phyloP scores from a whole-genome alignment of 352 stramenopile species.

The Pythium phragmitis region DNA sequence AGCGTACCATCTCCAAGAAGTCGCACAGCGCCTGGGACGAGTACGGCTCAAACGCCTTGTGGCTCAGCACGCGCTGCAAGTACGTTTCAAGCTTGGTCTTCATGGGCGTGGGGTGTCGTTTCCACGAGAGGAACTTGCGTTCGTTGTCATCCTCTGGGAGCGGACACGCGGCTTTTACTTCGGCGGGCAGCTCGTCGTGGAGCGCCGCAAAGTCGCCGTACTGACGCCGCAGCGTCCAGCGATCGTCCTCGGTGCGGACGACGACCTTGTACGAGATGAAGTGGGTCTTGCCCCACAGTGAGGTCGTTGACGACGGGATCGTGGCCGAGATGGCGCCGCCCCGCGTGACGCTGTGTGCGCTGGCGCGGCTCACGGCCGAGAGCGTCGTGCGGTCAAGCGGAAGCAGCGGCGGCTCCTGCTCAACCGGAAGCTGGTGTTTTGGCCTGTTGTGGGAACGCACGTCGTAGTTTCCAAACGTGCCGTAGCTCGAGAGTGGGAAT shows the following conservation, averaged over 20 bases:
- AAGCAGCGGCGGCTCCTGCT: not conserved
- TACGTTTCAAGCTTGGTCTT: slow-evolving; percentile 71
- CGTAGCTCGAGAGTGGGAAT: slow-evolving; percentile 47
- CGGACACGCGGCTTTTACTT: slow-evolving; percentile 42
- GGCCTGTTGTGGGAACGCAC: slow-evolving; percentile 10
- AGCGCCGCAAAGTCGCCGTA: slow-evolving; percentile 67
- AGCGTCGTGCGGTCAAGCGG: slow-evolving; percentile 8
- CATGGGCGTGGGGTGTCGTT: slow-evolving; percentile 49
- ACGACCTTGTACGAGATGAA: slow-evolving; percentile 81
- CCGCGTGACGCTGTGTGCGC: slow-evolving; percentile 27
- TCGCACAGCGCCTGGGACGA: slow-evolving; percentile 63
- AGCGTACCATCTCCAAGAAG: slow-evolving; percentile 65
- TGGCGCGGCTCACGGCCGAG: slow-evolving; percentile 10
- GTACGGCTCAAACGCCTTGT: slow-evolving; percentile 50
- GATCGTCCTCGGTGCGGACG: slow-evolving; percentile 66
- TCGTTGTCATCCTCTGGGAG: slow-evolving; percentile 48
- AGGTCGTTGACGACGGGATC: slow-evolving; percentile 68
- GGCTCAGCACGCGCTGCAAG: slow-evolving; percentile 48
- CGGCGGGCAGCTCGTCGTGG: slow-evolving; percentile 54
- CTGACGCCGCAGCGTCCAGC: slow-evolving; percentile 61
- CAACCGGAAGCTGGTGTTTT: not conserved
- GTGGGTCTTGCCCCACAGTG: slow-evolving; percentile 66
- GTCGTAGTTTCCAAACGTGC: slow-evolving; percentile 52
- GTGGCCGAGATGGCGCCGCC: slow-evolving; percentile 41
- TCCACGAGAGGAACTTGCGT: slow-evolving; percentile 59